phyloP scores from a whole-genome alignment of 352 stramenopile species.

The Phytophthora pistaciae region DNA sequence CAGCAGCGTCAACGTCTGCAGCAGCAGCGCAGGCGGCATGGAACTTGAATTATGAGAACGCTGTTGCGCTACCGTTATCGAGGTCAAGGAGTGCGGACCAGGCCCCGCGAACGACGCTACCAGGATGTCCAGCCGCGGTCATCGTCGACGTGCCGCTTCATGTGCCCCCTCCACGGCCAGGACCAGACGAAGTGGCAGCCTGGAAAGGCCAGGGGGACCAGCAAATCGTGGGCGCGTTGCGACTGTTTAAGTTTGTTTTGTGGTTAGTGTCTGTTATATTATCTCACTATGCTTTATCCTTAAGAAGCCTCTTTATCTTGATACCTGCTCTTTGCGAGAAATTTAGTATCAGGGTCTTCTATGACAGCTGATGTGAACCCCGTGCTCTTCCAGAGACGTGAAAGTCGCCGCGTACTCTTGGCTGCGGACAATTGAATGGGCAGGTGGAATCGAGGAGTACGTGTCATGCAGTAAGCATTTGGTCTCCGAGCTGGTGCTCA shows the following conservation, averaged over 20 bases:
- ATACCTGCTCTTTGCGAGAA: background rate
- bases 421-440: background rate
- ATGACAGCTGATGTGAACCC: background rate
- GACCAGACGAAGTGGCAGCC: slow-evolving; percentile 13
- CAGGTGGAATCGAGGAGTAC: background rate
- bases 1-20: slow-evolving; percentile 4
- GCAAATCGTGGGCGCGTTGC: slow-evolving; percentile 18
- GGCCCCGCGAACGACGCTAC: slow-evolving; percentile 6
- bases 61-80: slow-evolving; percentile 1
- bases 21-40: slow-evolving; percentile 8
- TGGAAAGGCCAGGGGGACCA: slow-evolving; percentile 13
- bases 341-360: background rate
- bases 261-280: background rate
- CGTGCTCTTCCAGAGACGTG: background rate
- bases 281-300: background rate
- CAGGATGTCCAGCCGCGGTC: slow-evolving; percentile 21
- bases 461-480: background rate
- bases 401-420: background rate
- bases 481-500: background rate
- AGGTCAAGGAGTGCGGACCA: slow-evolving; percentile 1
- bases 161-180: background rate
- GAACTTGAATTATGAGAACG: slow-evolving; percentile 7
- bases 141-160: background rate
- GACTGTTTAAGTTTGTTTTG: slow-evolving; percentile 1
- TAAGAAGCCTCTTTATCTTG: background rate